Base-by-base conservation (phyloP, 108 stramenopile species). In the Nitzschia palea region DNA sequence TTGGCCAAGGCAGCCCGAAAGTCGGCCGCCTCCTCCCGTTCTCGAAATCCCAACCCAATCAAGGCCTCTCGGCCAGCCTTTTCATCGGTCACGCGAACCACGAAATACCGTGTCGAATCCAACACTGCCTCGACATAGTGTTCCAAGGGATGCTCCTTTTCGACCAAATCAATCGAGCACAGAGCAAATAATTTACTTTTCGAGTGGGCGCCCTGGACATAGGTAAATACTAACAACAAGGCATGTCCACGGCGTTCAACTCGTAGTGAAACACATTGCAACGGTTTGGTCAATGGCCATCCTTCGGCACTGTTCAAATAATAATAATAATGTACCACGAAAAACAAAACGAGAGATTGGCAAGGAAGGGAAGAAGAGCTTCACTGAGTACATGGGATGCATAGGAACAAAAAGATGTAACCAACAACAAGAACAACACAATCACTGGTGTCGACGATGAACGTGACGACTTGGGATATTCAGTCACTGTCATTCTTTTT, bases 41-140 rank as follows among this genome's bases (percentile, higher is more conserved):
- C 92, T 48, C 87, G 81, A 67, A 94, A 94, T 43, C 92, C 92
- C 30, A 90, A 54, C 33, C 92, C 92, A 44, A 94, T 80, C 34
- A 84, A 67, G 9, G 89, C 92, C 62, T 87, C 82, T 52, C 89
- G 79, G 23, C 73, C 75, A 3, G 77, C 81, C 55, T 77, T 71
- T 44, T 83, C 77, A 64, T 94, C 87, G 17, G 63, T 55, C 43
- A 90, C 88, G 9, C 89, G 76, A 22, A 94, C 34, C 1, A 86
- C 92, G 55, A 90, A 94, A 62, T 90, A 94, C 28, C 92, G 67
- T 1, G 84, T 85, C 5, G 92, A 89, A 57, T 94, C 92, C 31
- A 90, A 67, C 1, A 83, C 87, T 22, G 84, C 66, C 42, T 87
- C 76, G n/a, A 90, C 87, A 73, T 79, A 89, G 70, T 89, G 86